These are phyloP conservation scores for Kondoa subrosea DNA, from an alignment of 768 basidiomycete genomes.

Conservation along the genomic window DNA sequence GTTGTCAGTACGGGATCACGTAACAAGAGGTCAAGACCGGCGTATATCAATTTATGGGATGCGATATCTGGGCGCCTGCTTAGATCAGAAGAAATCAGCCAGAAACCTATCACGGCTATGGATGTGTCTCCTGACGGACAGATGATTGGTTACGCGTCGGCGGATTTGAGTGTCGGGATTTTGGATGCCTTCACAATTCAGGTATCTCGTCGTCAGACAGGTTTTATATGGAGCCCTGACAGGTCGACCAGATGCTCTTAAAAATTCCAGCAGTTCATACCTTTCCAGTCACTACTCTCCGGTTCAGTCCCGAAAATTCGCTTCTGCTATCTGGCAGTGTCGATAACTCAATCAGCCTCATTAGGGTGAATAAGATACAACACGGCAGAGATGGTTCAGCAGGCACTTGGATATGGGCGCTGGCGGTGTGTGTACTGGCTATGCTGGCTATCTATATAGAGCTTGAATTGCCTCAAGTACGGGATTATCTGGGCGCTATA, in stretches of 20 bases:
- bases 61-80: conserved; percentile 50
- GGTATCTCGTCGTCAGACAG: conserved; percentile 36
- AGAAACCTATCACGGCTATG: conserved; percentile 68
- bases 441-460: not conserved
- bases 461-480: no score
- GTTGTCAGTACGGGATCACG: no score
- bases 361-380: no score
- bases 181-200: conserved; percentile 59
- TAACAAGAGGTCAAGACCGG: conserved; percentile 20
- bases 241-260: no score
- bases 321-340: conserved; percentile 75
- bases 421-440: not conserved
- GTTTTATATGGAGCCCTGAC: not conserved
- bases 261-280: conserved; percentile 87
- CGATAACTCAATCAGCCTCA: conserved; percentile 71
- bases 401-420: not conserved
- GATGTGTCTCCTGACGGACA: conserved; percentile 55
- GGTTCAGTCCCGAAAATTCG: conserved; percentile 68
- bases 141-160: conserved; percentile 67
- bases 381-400: no score
- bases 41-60: conserved; percentile 41
- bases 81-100: conserved; percentile 54
- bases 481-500: no score
- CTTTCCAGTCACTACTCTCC: conserved; percentile 74
- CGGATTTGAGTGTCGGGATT: conserved; percentile 68